phyloP scores from a whole-genome alignment of 805 yeast genomes.

The Myxozyma udenii region DNA sequence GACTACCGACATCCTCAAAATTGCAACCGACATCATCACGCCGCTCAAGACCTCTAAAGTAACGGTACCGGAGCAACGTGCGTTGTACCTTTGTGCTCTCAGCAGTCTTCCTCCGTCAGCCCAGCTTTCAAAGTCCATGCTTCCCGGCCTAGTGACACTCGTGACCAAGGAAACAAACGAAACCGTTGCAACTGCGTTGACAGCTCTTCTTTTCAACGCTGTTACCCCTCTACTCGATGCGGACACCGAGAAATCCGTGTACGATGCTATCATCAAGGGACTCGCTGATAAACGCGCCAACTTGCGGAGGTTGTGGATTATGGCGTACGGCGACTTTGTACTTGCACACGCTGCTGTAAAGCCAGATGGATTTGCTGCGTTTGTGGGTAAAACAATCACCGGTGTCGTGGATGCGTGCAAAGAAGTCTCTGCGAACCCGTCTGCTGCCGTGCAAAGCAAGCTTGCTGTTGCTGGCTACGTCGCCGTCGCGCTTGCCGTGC shows the following conservation, averaged over 20 bases:
- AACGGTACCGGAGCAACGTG: conserved; percentile 64
- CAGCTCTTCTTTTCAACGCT: conserved; percentile 51
- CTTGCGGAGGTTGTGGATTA: conserved; percentile 66
- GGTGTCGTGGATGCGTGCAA: conserved; percentile 38
- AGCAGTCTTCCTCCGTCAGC: conserved; percentile 35
- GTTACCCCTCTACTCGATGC: conserved; percentile 38
- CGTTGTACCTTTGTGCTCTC: conserved; percentile 49
- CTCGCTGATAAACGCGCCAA: conserved; percentile 61
- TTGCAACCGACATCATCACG: conserved; percentile 55
- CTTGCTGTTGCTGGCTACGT: conserved; percentile 57
- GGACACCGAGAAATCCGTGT: conserved; percentile 33
- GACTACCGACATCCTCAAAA: conserved; percentile 35
- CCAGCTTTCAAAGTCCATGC: conserved; percentile 42
- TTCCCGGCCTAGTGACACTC: conserved; percentile 49
- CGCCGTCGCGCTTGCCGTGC: conserved; percentile 35
- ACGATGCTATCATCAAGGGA: conserved; percentile 51
- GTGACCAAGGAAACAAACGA: conserved; percentile 77
- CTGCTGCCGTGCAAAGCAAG: conserved; percentile 52
- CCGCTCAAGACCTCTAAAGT: conserved; percentile 55
- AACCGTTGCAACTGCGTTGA: conserved; percentile 48
- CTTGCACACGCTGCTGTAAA: conserved; percentile 14
- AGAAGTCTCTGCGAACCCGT: conserved; percentile 53
- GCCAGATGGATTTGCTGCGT: conserved; percentile 12
- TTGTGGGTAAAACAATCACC: conserved; percentile 34
- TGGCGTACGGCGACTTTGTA: conserved; percentile 45